Base-by-base conservation (phyloP, 768 basidiomycete species). In the Harrya chromipes region DNA sequence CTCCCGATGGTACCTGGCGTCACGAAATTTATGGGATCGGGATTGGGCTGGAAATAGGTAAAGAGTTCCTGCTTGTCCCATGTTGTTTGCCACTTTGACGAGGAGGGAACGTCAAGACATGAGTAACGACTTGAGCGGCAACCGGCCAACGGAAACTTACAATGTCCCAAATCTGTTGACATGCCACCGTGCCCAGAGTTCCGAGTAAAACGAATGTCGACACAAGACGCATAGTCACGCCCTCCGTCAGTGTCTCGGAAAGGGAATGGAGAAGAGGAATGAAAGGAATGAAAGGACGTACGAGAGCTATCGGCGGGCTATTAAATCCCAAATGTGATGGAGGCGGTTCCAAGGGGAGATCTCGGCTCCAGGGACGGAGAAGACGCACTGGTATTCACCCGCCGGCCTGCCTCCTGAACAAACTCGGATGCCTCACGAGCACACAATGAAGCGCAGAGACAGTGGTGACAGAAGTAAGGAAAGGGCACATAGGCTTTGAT, bases 121-220 rank as follows among this genome's bases (percentile, higher is more conserved):
- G 47, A 46, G 44, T 41, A 19, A 59, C 23, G 11, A 19, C 16
- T 1, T 14, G 24, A 31, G 39, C 36, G 39, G 39, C 33, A 20
- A 50, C 24, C 12, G 12, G 24, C 12, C 10, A 35, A 19, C 40
- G 46, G 0, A 24, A 20, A 67, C 77, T 47, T 54, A 81, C 80
- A 26, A 78, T 72, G 47, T 79, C 79, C 69, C 71, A 79, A 48
- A 82, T 81, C 46, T 80, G 77, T 53, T 80, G 80, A 14, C 73
- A 76, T 34, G 67, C 64, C 35, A 54, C 69, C 6, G 53, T 47
- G 26, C 59, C 48, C 40, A 67, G 21, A 2, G 59, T 35, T 35
- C 56, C 58, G 29, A 67, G 51, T 29, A 48, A 55, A 40, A 53
- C 29, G 39, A 44, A 42, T 38, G 19, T 49, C 23, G 45, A 49